These are phyloP conservation scores for Lentinus tigrinus DNA, from an alignment of 768 basidiomycete species.

Conservation along the genomic window DNA sequence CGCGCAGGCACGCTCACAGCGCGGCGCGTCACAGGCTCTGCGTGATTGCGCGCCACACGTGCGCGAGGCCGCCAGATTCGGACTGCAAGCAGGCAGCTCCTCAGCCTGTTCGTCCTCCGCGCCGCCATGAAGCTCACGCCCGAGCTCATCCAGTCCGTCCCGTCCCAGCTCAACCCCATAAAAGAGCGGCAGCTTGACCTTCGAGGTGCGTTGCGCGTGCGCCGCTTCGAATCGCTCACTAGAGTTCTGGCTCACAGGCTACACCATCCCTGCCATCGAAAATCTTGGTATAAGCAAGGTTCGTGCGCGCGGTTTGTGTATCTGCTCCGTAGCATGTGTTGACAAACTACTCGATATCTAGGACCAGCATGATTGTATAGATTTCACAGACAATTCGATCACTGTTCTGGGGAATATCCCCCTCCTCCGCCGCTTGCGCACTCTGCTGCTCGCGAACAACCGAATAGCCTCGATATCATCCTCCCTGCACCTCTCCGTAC, in stretches of 20 bases:
- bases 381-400: constrained; percentile 91
- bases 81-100: constrained; percentile 1
- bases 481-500: constrained; percentile 78
- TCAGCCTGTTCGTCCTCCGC: constrained; percentile 16
- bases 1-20: constrained; percentile 12
- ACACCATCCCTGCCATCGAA: constrained; percentile 94
- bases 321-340: constrained; percentile 4
- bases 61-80: background rate
- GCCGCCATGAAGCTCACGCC: constrained; percentile 85
- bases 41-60: constrained; percentile 19
- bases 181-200: constrained; percentile 92
- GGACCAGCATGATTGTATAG: constrained; percentile 94
- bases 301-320: constrained; percentile 26
- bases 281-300: constrained; percentile 92
- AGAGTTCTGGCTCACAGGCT: constrained; percentile 50
- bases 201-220: constrained; percentile 54
- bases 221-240: constrained; percentile 17
- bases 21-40: background rate
- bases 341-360: constrained; percentile 27
- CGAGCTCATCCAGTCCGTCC: constrained; percentile 82
- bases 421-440: constrained; percentile 78
- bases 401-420: constrained; percentile 81
- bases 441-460: constrained; percentile 88
- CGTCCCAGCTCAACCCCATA: constrained; percentile 75
- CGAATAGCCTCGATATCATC: constrained; percentile 81